Conservation (phyloP, 768 basidiomycete species). For the Krasilnikovozyma curviuscula region DNA sequence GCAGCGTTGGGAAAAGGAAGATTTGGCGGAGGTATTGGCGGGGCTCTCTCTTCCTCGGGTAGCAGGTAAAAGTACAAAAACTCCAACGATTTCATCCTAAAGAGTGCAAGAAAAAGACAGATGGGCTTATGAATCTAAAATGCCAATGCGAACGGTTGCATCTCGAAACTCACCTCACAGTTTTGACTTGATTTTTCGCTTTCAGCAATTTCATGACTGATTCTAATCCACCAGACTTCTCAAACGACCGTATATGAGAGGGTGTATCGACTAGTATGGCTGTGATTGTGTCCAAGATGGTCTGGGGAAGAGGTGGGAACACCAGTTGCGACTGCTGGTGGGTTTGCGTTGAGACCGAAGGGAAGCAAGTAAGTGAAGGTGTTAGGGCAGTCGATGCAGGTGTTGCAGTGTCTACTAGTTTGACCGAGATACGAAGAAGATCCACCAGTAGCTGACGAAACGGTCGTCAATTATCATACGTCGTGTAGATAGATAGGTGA, state of each 20-base stretch:
- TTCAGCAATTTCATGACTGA: constrained; percentile 74
- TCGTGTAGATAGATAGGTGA: background rate
- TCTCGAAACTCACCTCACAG: constrained; percentile 47
- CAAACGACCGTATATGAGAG: constrained; percentile 53
- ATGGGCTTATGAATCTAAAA: background rate
- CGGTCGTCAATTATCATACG: background rate
- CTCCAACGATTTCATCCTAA: constrained; percentile 87
- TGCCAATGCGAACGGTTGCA: background rate
- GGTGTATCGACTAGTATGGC: constrained; percentile 79
- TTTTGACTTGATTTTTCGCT: constrained; percentile 61
- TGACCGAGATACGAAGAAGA: constrained; percentile 34
- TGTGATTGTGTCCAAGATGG: constrained; percentile 61
- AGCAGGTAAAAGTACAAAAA: constrained; percentile 87
- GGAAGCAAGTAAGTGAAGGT: background rate
- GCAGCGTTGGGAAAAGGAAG: too few relatives aligned
- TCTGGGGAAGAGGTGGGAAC: constrained; percentile 41
- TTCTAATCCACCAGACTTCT: constrained; percentile 56
- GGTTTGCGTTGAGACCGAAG: constrained; percentile 8
- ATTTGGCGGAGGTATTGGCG: too few relatives aligned
- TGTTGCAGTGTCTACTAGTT: constrained; percentile 35
- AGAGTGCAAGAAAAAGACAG: background rate
- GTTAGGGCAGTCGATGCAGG: constrained; percentile 19
- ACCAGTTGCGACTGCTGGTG: constrained; percentile 8
- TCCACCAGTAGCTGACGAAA: constrained; percentile 44
- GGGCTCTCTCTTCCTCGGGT: constrained; percentile 49